Conservation (phyloP, 352 stramenopile genomes). For the Phytophthora syringae region DNA sequence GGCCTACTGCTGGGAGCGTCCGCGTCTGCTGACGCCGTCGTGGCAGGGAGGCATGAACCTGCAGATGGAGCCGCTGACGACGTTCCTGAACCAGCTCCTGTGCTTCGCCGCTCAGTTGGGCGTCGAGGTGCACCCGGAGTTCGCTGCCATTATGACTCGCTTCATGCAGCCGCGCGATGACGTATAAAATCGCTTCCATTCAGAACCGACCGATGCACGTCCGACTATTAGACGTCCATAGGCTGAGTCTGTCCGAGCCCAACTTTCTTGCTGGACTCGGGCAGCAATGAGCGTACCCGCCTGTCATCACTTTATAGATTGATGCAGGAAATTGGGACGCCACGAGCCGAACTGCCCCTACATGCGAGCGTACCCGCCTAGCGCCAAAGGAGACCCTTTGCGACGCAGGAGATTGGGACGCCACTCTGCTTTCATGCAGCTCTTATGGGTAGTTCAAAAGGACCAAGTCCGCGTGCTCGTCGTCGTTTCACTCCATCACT, state of each 20-base stretch:
- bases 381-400: slow-evolving; percentile 11
- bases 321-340: slow-evolving; percentile 37
- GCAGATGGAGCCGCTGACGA: slow-evolving; percentile 35
- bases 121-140: slow-evolving; percentile 32
- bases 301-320: slow-evolving; percentile 10
- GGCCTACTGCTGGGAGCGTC: slow-evolving; percentile 43
- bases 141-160: slow-evolving; percentile 30
- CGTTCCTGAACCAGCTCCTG: slow-evolving; percentile 45
- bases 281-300: slow-evolving; percentile 31
- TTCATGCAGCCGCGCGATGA: slow-evolving; percentile 41
- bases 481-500: slow-evolving; percentile 23
- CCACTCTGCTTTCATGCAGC: slow-evolving; percentile 38
- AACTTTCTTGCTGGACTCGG: slow-evolving; percentile 1
- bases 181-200: slow-evolving; percentile 16
- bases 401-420: slow-evolving; percentile 33
- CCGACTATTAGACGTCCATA: slow-evolving; percentile 26
- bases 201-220: slow-evolving; percentile 29
- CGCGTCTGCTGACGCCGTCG: slow-evolving; percentile 36
- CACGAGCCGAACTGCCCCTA: slow-evolving; percentile 16
- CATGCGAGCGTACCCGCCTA: slow-evolving; percentile 41
- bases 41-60: slow-evolving; percentile 43
- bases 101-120: slow-evolving; percentile 34
- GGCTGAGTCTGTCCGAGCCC: slow-evolving; percentile 9
- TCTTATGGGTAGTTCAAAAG: slow-evolving; percentile 24
- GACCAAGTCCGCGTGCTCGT: slow-evolving; percentile 31